phyloP scores from a whole-genome alignment of 1,284 basidiomycete species.

The Papiliotrema laurentii region DNA sequence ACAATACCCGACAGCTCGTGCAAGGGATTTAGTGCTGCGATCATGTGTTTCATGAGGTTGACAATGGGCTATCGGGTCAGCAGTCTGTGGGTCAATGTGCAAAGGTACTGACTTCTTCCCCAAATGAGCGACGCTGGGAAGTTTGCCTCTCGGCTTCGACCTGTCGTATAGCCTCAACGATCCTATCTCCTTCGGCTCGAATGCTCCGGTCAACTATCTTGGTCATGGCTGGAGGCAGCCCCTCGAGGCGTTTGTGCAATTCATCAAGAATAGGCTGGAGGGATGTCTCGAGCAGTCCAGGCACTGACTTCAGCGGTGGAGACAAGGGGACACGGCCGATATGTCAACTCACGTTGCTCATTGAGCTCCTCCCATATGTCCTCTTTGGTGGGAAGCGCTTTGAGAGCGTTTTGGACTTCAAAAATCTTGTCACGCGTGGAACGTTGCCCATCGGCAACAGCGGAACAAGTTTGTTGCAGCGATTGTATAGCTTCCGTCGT shows the following conservation, averaged over 20 bases:
- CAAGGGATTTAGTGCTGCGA: not conserved
- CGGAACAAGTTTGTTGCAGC: not conserved
- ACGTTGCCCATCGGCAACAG: constrained; percentile 8
- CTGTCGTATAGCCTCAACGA: not conserved
- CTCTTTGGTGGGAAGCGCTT: constrained; percentile 23
- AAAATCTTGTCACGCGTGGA: constrained; percentile 27
- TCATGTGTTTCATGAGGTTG: not conserved
- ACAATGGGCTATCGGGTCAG: not conserved
- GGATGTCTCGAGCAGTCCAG: not conserved
- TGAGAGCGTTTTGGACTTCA: constrained; percentile 22
- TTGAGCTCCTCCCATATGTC: constrained; percentile 30
- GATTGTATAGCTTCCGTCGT: not conserved
- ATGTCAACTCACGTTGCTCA: constrained; percentile 18
- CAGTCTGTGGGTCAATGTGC: not conserved
- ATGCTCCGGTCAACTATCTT: not conserved
- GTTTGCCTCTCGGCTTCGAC: not conserved
- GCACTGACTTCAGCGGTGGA: not conserved
- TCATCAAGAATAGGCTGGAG: not conserved
- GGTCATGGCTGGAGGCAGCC: not conserved
- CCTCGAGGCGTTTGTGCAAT: not conserved
- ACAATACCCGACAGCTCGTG: not conserved
- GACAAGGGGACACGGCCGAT: not conserved
- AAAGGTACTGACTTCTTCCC: not conserved
- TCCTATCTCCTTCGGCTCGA: not conserved
- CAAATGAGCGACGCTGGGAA: not conserved